Base-by-base conservation (phyloP, 768 basidiomycete genomes). In the Calocera viscosa region DNA sequence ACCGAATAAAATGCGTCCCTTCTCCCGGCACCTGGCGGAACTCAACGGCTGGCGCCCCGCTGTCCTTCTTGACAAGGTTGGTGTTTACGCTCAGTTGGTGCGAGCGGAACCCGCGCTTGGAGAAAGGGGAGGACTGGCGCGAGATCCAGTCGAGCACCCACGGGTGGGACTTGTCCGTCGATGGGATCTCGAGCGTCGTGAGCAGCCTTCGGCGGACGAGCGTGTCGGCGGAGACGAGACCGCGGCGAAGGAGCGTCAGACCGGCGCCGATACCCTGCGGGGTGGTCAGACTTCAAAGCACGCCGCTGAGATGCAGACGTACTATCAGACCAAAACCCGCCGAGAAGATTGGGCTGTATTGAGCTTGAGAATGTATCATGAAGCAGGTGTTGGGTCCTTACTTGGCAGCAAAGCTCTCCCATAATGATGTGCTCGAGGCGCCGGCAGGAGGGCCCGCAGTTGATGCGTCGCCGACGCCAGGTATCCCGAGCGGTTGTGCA, bases 61-160 rank as follows among this genome's bases (percentile, higher is more conserved):
- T 96, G 74, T 89, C 88, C 64, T 94, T 87, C 75, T 94, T 89
- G 67, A 92, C 86, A 60, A 84, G 83, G 1, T 69, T 75, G n/a
- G 96, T 99, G 77, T 94, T 93, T 1, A 99, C 93, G 72, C 92
- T 94, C 7, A 99, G 82, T 73, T 97, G 88, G 77, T 98, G 95
- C 24, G 53, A 60, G 26, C 53, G 24, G 53, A 60, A 60, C 8
- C 26, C 53, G 19, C n/a, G 73, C 90, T 92, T 53, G 86, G 66
- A 72, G 73, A 41, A 68, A 66, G 24, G 69, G 0, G 84, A 74
- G 0, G 77, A 79, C 63, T 90, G 87, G 63, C 83, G 82, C 7
- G 93, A 85, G 90, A 98, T 91, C 95, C 96, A 99, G 64, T 88
- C 80, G 43, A 99, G 84, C 76, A 98, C 94, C 94, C 96, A 98